A percentile compares a stretch with the other conserved stretches of the same genome.
These are phyloP conservation scores for Scutellaria galericulata DNA, from an alignment of 257 asterid genomes.

Conservation along the genomic window DNA sequence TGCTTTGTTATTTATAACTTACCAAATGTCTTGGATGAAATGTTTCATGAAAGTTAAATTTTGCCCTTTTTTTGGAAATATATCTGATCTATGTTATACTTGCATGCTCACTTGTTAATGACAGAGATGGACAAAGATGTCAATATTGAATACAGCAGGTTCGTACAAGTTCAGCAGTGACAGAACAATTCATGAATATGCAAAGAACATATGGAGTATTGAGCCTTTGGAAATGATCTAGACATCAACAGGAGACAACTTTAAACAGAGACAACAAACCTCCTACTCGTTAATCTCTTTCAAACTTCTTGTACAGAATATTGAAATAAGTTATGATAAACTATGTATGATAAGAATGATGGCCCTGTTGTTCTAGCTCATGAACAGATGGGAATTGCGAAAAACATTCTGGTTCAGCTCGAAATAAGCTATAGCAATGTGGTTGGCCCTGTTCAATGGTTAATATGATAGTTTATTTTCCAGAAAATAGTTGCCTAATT, in stretches of 20 bases:
- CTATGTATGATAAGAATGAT: constrained; percentile 8
- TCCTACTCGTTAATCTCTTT: not conserved
- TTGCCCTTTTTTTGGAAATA: not conserved
- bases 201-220: constrained; percentile 77
- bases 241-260: constrained; percentile 3
- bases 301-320: not conserved
- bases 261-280: not conserved
- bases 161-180: constrained; percentile 89
- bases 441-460: not conserved
- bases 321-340: not conserved
- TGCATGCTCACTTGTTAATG: not conserved
- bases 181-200: constrained; percentile 80
- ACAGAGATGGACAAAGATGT: constrained; percentile 89
- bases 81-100: too few species aligned
- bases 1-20: not conserved
- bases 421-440: constrained; percentile 5
- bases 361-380: not conserved
- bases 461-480: not conserved
- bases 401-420: too few species aligned
- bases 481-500: not conserved
- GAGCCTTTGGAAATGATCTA: constrained; percentile 51
- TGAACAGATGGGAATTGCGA: not conserved
- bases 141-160: constrained; percentile 83
- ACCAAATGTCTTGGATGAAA: too few species aligned
- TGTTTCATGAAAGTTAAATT: not conserved